Percentiles rank a stretch among this genome's conserved stretches.
Evolutionary conservation across 768 basidiomycete species (phyloP).

Genomic region (Boletus tomentosulus): DNA sequence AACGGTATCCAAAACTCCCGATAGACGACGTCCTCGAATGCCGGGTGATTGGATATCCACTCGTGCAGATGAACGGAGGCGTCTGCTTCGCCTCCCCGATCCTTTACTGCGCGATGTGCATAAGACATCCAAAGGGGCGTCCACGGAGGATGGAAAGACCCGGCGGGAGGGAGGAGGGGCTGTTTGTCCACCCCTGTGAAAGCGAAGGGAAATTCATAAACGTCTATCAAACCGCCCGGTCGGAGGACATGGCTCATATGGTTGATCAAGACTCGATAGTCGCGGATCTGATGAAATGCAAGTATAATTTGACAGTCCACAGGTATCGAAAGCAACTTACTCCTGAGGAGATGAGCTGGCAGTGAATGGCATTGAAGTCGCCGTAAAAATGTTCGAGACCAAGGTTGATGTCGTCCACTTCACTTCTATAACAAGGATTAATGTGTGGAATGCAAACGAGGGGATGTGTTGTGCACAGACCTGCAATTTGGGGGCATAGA

Average conservation of each 20-base stretch:
- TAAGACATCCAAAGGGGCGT: slow-evolving; percentile 60
- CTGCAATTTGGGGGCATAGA: slow-evolving; percentile 68
- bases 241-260: slow-evolving; percentile 64
- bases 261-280: slow-evolving; percentile 60
- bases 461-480: slow-evolving; percentile 32
- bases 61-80: slow-evolving; percentile 52
- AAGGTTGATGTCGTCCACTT: slow-evolving; percentile 82
- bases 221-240: slow-evolving; percentile 62
- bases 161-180: slow-evolving; percentile 40
- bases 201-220: slow-evolving; percentile 67
- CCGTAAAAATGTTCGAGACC: slow-evolving; percentile 80
- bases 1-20: slow-evolving; percentile 62
- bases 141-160: slow-evolving; percentile 50
- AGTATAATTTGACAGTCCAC: slow-evolving; percentile 13
- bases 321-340: slow-evolving; percentile 41
- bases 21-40: slow-evolving; percentile 56
- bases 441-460: slow-evolving; percentile 3
- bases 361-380: slow-evolving; percentile 73
- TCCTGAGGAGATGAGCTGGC: slow-evolving; percentile 66
- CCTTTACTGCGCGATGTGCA: slow-evolving; percentile 47
- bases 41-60: slow-evolving; percentile 52
- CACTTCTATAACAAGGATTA: slow-evolving; percentile 47
- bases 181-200: slow-evolving; percentile 52
- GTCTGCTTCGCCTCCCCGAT: slow-evolving; percentile 58
- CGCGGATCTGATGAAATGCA: slow-evolving; percentile 49